Evolutionary conservation across 805 yeast genomes (phyloP), one percentile per base, ranked within the genome.

Genomic region (Candida easanensis): DNA sequence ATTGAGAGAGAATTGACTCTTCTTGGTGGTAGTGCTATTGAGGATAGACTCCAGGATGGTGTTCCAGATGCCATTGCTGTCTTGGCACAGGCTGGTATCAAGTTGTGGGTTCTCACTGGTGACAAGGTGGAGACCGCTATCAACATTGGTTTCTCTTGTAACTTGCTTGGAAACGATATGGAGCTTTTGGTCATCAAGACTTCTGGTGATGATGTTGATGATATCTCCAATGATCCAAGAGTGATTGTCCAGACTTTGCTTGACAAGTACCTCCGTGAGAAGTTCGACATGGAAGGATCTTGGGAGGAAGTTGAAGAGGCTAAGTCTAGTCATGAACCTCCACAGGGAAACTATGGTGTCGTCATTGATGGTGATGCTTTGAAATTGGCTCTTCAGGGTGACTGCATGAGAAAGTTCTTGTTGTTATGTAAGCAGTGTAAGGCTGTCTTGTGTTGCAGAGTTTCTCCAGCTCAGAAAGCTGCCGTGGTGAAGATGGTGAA

Each of bases 51-150:
- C 44, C 95, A 85, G 63, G 86, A 81, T 52, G 93, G 93, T 65
- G 95, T 85, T 40, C 91, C 91, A 3, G 91, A 84, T 52, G 76
- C 91, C 11, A 85, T 85, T 56, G 77, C 80, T n/a, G 60, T 77
- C 6, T 66, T 85, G 44, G 84, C 77, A 8, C 70, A 77, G 49
- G 91, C 93, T 6, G 93, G 95, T 58, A 80, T 85, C 45, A 85
- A 85, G 62, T 64, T 85, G 38, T 85, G 95, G 95, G 93, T 85
- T 32, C 67, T 85, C 39, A 93, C 99, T 2, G 99, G 99, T 56
- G 99, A 93, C 61, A 78, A 96, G 63, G 98, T 93, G 62, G 99
- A 93, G 63, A 93, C 99, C 14, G 99, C 99, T 0, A 86, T 93
- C 52, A 93, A 93, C 63, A 93, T 93, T 58, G 99, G 99, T 46